phyloP scores from a whole-genome alignment of 352 stramenopile species.

The Phytophthora pseudosyringae region DNA sequence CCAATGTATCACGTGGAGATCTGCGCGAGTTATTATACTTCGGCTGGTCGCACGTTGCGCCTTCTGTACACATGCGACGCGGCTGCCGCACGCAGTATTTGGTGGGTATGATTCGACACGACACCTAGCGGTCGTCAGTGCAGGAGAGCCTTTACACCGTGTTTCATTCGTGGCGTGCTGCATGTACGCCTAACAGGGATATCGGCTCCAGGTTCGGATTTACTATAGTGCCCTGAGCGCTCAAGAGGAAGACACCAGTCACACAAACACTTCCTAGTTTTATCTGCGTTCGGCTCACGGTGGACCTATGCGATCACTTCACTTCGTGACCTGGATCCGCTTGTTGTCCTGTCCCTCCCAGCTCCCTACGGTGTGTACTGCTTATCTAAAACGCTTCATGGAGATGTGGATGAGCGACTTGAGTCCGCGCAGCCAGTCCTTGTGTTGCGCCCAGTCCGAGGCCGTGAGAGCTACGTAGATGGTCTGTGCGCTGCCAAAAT shows the following conservation, averaged over 20 bases:
- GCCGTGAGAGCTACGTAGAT: constrained; percentile 93
- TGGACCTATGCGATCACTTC: constrained; percentile 22
- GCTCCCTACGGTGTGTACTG: constrained; percentile 14
- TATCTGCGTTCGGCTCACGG: constrained; percentile 19
- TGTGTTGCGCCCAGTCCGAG: constrained; percentile 96
- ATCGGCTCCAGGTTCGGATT: no score
- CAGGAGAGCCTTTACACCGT: no score
- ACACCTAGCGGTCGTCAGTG: no score
- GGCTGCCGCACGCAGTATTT: not conserved
- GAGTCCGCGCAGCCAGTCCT: constrained; percentile 98
- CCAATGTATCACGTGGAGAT: no score
- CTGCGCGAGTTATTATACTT: no score
- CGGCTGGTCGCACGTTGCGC: no score
- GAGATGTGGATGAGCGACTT: constrained; percentile 97
- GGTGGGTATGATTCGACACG: no score
- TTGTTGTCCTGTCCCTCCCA: constrained; percentile 12
- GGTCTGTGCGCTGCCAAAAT: constrained; percentile 78
- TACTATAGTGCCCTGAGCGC: no score
- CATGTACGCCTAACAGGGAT: no score
- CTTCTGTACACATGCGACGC: no score
- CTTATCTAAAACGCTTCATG: constrained; percentile 91
- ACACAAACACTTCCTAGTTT: constrained; percentile 19
- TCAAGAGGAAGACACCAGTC: not conserved
- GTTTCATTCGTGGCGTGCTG: no score
- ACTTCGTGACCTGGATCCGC: constrained; percentile 25